Percentiles rank a stretch among this genome's conserved stretches.
These are phyloP conservation scores for Candida coleopterorum DNA, from an alignment of 805 yeast genomes.

Conservation along the genomic window DNA sequence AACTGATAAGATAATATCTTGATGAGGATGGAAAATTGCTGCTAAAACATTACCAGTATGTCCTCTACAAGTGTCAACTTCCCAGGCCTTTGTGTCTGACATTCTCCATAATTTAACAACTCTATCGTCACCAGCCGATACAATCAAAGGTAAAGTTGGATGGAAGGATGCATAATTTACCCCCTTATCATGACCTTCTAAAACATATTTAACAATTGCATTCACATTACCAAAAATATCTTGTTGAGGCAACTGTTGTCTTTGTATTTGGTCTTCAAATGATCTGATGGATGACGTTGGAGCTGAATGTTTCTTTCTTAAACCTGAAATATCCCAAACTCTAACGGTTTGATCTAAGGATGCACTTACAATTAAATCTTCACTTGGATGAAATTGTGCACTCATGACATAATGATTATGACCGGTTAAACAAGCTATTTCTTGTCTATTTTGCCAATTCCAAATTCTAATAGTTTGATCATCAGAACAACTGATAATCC, in stretches of 20 bases:
- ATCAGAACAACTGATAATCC: slow-evolving; percentile 94
- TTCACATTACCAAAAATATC: slow-evolving; percentile 93
- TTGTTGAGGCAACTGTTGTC: slow-evolving; percentile 73
- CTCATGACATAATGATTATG: slow-evolving; percentile 98
- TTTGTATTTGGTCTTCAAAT: slow-evolving; percentile 49
- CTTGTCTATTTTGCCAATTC: slow-evolving; percentile 99
- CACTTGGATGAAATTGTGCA: slow-evolving; percentile 95
- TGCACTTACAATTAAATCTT: slow-evolving; percentile 91
- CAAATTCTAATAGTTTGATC: slow-evolving; percentile 98
- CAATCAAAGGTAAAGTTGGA: slow-evolving; percentile 91
- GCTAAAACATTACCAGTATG: slow-evolving; percentile 91
- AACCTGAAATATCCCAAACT: slow-evolving; percentile 96
- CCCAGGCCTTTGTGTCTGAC: slow-evolving; percentile 98
- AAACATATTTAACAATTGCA: slow-evolving; percentile 89
- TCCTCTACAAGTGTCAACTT: slow-evolving; percentile 96
- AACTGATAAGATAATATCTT: slow-evolving; percentile 86
- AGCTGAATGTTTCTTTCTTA: slow-evolving; percentile 93
- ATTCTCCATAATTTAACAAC: slow-evolving; percentile 95
- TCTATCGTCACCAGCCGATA: slow-evolving; percentile 94
- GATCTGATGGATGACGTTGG: slow-evolving; percentile 44
- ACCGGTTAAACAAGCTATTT: slow-evolving; percentile 94
- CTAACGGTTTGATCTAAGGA: slow-evolving; percentile 98
- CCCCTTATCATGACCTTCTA: slow-evolving; percentile 98
- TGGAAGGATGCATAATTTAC: slow-evolving; percentile 99
- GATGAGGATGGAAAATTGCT: slow-evolving; percentile 88